phyloP scores from a whole-genome alignment of 163 green algal species.

The Chloroidium sp. region DNA sequence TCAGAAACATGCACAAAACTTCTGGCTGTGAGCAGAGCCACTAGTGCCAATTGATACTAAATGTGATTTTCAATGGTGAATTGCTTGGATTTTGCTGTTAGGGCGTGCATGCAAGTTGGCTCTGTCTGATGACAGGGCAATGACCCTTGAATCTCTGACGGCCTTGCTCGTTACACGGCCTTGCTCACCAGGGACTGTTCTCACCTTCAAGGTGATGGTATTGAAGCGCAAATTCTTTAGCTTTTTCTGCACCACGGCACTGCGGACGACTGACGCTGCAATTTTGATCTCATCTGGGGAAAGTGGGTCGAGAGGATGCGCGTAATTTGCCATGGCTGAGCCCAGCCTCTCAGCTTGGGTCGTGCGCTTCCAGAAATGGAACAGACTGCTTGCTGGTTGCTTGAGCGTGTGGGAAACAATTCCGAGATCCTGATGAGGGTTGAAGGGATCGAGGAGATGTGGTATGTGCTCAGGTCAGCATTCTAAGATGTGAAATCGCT shows the following conservation, averaged over 20 bases:
- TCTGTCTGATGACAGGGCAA: background rate
- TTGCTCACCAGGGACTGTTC: too few relatives aligned
- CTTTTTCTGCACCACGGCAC: constrained; percentile 4
- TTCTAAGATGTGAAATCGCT: too few relatives aligned
- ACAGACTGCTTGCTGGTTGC: too few relatives aligned
- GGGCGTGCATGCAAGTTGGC: background rate
- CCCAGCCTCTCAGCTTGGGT: too few relatives aligned
- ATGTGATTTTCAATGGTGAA: background rate
- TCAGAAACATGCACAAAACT: background rate
- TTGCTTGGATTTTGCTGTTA: background rate
- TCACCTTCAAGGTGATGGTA: constrained; percentile 22
- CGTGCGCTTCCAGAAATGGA: too few relatives aligned
- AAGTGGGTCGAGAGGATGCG: constrained; percentile 32
- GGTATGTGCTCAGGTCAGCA: too few relatives aligned
- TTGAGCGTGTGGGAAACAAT: too few relatives aligned
- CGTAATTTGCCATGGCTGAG: background rate
- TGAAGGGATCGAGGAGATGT: too few relatives aligned
- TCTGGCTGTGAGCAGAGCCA: too few relatives aligned
- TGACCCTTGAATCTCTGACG: background rate
- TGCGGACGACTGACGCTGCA: constrained; percentile 3
- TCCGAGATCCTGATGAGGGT: too few relatives aligned
- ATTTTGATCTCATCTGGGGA: constrained; percentile 18
- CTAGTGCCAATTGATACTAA: too few relatives aligned
- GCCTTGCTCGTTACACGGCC: too few relatives aligned
- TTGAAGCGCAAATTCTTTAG: constrained; percentile 21